Evolutionary conservation across 2,329 filamentous ascomycete genomes (phyloP).

Genomic region (Chaetomium globosum): DNA sequence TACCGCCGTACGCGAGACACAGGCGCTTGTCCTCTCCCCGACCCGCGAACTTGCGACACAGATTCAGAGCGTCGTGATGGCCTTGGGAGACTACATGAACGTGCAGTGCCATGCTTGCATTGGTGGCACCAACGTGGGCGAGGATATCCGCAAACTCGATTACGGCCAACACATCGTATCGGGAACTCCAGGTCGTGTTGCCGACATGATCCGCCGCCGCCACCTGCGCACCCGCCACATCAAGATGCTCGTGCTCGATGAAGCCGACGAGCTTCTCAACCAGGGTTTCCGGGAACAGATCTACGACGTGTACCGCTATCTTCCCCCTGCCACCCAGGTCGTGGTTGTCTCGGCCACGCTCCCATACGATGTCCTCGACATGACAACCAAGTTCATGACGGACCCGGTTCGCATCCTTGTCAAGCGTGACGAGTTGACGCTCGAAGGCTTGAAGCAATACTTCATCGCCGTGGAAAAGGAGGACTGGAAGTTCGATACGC

Average conservation of each 20-base stretch:
- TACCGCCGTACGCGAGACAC: slow-evolving; percentile 86
- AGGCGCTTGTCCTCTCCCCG: slow-evolving; percentile 92
- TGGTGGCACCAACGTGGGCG: slow-evolving; percentile 94
- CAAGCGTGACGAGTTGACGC: slow-evolving; percentile 97
- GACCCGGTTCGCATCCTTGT: slow-evolving; percentile 95
- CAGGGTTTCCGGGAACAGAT: slow-evolving; percentile 97
- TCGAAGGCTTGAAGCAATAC: slow-evolving; percentile 97
- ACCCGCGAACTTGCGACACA: slow-evolving; percentile 96
- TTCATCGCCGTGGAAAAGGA: slow-evolving; percentile 99
- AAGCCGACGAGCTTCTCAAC: slow-evolving; percentile 72
- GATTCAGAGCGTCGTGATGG: slow-evolving; percentile 98
- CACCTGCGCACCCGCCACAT: slow-evolving; percentile 62
- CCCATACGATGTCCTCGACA: slow-evolving; percentile 95
- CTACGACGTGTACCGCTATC: slow-evolving; percentile 97
- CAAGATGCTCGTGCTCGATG: slow-evolving; percentile 65
- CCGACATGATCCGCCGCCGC: slow-evolving; percentile 64
- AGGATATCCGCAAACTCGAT: slow-evolving; percentile 96
- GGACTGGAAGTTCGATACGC: slow-evolving; percentile 99
- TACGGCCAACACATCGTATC: slow-evolving; percentile 98
- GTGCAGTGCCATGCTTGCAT: slow-evolving; percentile 99
- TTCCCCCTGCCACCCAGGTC: slow-evolving; percentile 96
- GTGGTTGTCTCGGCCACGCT: slow-evolving; percentile 96
- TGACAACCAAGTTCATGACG: slow-evolving; percentile 99
- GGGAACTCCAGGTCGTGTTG: slow-evolving; percentile 92
- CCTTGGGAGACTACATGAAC: slow-evolving; percentile 99